Conservation (phyloP, 2,329 filamentous ascomycete species). For the Cladosporium sp. region DNA sequence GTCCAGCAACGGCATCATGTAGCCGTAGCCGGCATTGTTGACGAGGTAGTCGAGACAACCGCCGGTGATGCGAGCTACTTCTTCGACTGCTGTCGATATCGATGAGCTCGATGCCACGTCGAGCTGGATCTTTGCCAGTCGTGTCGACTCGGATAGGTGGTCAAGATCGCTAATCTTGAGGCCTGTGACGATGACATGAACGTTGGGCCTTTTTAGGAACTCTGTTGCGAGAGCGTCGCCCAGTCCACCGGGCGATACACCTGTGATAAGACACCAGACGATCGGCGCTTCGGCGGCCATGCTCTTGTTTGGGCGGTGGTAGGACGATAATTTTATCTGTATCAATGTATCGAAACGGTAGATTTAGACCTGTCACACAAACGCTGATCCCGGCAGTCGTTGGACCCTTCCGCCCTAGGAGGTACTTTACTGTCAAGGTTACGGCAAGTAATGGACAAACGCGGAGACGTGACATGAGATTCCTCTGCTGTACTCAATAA, state of each 20-base stretch:
- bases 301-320: too few species aligned
- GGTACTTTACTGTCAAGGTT: too few species aligned
- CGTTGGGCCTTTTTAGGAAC: conserved; percentile 32
- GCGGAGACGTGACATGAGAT: too few species aligned
- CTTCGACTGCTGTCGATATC: conserved; percentile 31
- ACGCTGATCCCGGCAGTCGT: too few species aligned
- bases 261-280: conserved; percentile 23
- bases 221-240: conserved; percentile 37
- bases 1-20: conserved; percentile 26
- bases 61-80: conserved; percentile 26
- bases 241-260: conserved; percentile 36
- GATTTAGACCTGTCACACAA: too few species aligned
- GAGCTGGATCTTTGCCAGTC: conserved; percentile 31
- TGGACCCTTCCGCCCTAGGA: too few species aligned
- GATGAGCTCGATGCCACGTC: conserved; percentile 39
- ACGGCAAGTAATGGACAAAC: too few species aligned
- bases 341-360: too few species aligned
- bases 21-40: conserved; percentile 43
- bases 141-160: conserved; percentile 17
- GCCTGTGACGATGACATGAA: conserved; percentile 20
- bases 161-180: conserved; percentile 25
- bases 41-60: conserved; percentile 42
- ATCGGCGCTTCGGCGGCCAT: too few species aligned
- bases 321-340: too few species aligned
- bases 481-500: too few species aligned